Percentiles rank a stretch among this genome's conserved stretches.
Conservation (phyloP, 2,329 filamentous ascomycete genomes). For the Xylariaceae sp. region DNA sequence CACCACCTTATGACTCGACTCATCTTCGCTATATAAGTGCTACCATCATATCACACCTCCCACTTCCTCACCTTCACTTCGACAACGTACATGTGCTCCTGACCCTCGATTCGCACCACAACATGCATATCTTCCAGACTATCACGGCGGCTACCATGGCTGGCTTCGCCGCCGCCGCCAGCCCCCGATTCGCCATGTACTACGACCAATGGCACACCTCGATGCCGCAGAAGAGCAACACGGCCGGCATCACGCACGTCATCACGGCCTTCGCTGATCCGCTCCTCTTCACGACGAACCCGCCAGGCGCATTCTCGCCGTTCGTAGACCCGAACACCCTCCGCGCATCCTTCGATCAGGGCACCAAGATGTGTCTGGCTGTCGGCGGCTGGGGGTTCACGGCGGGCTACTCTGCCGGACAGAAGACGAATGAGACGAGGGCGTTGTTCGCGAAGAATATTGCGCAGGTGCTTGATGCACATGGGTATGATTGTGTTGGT, state of each 20-base stretch:
- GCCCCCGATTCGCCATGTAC: slow-evolving; percentile 25
- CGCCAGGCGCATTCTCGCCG: slow-evolving; percentile 22
- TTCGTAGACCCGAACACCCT: slow-evolving; percentile 29
- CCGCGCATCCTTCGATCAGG: slow-evolving; percentile 43
- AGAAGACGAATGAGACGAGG: slow-evolving; percentile 46
- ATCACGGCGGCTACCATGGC: slow-evolving; percentile 15
- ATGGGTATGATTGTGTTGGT: slow-evolving; percentile 66
- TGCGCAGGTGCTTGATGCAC: slow-evolving; percentile 54
- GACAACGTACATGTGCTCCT: background rate
- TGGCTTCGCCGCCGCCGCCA: slow-evolving; percentile 19
- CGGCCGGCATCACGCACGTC: slow-evolving; percentile 30
- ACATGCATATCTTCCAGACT: slow-evolving; percentile 23
- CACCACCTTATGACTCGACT: background rate
- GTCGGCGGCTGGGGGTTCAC: slow-evolving; percentile 73
- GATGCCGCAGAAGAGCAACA: slow-evolving; percentile 17
- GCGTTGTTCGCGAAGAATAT: slow-evolving; percentile 60
- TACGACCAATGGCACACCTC: slow-evolving; percentile 29
- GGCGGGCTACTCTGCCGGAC: slow-evolving; percentile 54
- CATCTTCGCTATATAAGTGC: background rate
- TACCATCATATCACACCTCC: background rate
- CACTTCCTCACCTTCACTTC: background rate
- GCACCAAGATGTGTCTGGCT: slow-evolving; percentile 62
- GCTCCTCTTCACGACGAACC: slow-evolving; percentile 26
- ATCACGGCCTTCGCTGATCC: slow-evolving; percentile 30
- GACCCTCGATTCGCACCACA: background rate